A percentile compares a stretch with the other conserved stretches of the same genome.
Evolutionary conservation across 2,329 filamentous ascomycete species (phyloP).

Genomic region (Trichoderma endophyticum): DNA sequence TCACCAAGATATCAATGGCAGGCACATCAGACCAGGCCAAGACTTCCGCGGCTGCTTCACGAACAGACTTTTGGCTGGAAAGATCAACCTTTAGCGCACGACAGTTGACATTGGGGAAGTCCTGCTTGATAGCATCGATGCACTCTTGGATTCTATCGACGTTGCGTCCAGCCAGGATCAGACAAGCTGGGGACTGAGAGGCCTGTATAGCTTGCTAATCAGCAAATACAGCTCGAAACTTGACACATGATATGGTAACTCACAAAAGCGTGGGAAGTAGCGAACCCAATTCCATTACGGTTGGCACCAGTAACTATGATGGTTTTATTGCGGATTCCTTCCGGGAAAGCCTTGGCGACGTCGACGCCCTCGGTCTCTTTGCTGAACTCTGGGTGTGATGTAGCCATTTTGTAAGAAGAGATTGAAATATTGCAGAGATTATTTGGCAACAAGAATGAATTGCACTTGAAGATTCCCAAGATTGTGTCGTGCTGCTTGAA

Average conservation of each 20-base stretch:
- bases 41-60: not conserved
- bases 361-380: not conserved
- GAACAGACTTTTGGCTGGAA: not conserved
- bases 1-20: not conserved
- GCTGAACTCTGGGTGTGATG: not conserved
- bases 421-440: not conserved
- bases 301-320: not conserved
- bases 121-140: not conserved
- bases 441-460: not conserved
- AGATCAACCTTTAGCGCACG: not conserved
- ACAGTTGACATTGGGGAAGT: not conserved
- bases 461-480: not conserved
- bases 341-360: not conserved
- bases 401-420: not conserved
- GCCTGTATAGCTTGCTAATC: not conserved
- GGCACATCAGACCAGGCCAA: not conserved
- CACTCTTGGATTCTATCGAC: not conserved
- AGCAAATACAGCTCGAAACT: not conserved
- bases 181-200: not conserved
- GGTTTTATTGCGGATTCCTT: not conserved
- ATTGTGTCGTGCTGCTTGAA: not conserved
- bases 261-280: not conserved
- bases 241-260: not conserved
- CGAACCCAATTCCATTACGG: not conserved
- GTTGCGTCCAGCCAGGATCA: not conserved